A percentile compares a stretch with the other conserved stretches of the same genome.
These are phyloP conservation scores for Plasmodium inui DNA, from an alignment of 169 alveolate genomes.

Conservation along the genomic window DNA sequence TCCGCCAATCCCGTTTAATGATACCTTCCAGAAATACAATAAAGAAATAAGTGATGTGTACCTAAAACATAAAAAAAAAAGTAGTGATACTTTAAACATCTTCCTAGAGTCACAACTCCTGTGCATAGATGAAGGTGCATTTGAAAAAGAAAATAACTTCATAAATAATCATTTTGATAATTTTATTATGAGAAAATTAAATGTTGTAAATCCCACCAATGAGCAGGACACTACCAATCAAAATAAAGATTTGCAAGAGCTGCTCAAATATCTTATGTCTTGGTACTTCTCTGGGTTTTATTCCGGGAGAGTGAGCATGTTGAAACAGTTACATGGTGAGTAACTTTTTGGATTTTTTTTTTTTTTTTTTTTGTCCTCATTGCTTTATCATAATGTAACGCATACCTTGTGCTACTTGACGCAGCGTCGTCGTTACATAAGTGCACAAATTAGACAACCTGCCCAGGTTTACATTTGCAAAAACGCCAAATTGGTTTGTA, in stretches of 20 bases:
- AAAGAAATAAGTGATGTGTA: slow-evolving; percentile 72
- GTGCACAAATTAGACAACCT: background rate
- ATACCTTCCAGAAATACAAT: slow-evolving; percentile 41
- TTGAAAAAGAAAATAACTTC: slow-evolving; percentile 35
- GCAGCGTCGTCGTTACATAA: background rate
- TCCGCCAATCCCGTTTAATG: slow-evolving; percentile 64
- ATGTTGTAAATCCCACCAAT: slow-evolving; percentile 6
- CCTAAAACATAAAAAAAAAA: slow-evolving; percentile 33
- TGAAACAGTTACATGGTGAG: slow-evolving; percentile 44
- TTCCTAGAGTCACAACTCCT: slow-evolving; percentile 54
- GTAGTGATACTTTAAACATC: slow-evolving; percentile 13
- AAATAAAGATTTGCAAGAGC: slow-evolving; percentile 45
- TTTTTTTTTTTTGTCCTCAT: slow-evolving; percentile 15
- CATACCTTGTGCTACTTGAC: background rate
- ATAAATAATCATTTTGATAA: slow-evolving; percentile 41
- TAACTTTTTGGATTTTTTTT: slow-evolving; percentile 16
- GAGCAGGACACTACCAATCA: background rate
- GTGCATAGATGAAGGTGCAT: slow-evolving; percentile 51
- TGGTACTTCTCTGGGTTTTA: slow-evolving; percentile 76
- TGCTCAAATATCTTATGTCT: slow-evolving; percentile 71
- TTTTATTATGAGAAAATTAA: slow-evolving; percentile 54
- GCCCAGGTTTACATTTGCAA: background rate
- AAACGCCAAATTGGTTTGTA: background rate
- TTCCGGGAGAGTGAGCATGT: slow-evolving; percentile 67
- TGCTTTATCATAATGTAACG: background rate